Base-by-base conservation (phyloP, 345 rosid species). In the Gynandropsis gynandra region DNA sequence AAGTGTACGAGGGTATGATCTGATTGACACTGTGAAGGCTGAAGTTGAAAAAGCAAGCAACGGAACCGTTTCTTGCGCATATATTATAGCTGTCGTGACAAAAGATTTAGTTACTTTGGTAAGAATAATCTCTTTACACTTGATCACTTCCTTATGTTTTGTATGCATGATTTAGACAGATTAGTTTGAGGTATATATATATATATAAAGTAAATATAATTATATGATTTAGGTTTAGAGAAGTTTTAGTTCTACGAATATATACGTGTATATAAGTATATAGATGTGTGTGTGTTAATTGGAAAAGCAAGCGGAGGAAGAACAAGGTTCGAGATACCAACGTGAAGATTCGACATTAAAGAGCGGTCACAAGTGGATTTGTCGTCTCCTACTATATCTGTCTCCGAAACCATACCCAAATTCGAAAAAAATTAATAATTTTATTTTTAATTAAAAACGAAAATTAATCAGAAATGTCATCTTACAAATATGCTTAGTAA, bases 81-180 rank as follows among this genome's bases (percentile, higher is more conserved):
- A 78, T 40, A 64, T 74, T 61, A 74, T 78, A 45, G 71, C 75
- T 18, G 62, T 81, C 8, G 82, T 72, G 12, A 60, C 89, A 10
- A 68, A 82, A 64, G 85, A 81, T 50, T 79, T 71, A 45, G 76
- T 76, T 56, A 33, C 64, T 65, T 62, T 74, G 68, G 85, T 78
- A 74, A 14, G 4, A n/a, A 27, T 34, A 32, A 32, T 14, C 44
- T 12, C 29, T 14, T 49, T 8, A 6, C 16, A n/a, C n/a, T n/a
- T n/a, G n/a, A n/a, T n/a, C n/a, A n/a, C n/a, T n/a, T n/a, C n/a
- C n/a, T n/a, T n/a, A n/a, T n/a, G n/a, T n/a, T n/a, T n/a, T n/a
- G n/a, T n/a, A n/a, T n/a, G n/a, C n/a, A n/a, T n/a, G n/a, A n/a
- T n/a, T n/a, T n/a, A n/a, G n/a, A n/a, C n/a, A n/a, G n/a, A n/a